Percentiles rank a stretch among this genome's conserved stretches.
Evolutionary conservation across 1,139 yeast species (phyloP).

Genomic region (Yamadazyma atmosphaerica): DNA sequence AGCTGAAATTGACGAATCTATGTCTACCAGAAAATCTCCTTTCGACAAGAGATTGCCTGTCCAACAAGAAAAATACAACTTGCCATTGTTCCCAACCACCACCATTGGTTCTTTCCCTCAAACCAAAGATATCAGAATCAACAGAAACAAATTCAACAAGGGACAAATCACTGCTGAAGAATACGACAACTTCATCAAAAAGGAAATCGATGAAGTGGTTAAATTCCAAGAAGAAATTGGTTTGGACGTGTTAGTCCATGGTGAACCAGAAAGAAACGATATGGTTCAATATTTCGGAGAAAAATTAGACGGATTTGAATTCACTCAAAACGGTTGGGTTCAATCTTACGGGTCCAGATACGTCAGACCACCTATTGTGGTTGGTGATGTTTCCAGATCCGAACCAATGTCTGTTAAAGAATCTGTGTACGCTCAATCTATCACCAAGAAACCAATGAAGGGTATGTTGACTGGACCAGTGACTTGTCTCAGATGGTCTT

Average conservation of each 20-base stretch:
- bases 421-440: conserved; percentile 97
- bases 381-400: conserved; percentile 99
- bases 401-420: conserved; percentile 98
- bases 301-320: conserved; percentile 95
- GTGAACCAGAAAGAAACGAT: conserved; percentile 99
- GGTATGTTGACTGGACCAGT: conserved; percentile 99
- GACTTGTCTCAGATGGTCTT: conserved; percentile 99
- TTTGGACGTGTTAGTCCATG: conserved; percentile 96
- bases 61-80: conserved; percentile 84
- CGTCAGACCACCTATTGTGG: conserved; percentile 99
- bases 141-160: conserved; percentile 97
- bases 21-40: conserved; percentile 82
- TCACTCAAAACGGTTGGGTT: conserved; percentile 99
- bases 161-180: conserved; percentile 94
- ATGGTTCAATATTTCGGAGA: conserved; percentile 99
- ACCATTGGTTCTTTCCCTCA: conserved; percentile 99
- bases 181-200: conserved; percentile 93
- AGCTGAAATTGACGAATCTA: conserved; percentile 72
- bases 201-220: conserved; percentile 93
- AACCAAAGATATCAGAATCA: conserved; percentile 97
- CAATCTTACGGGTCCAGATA: conserved; percentile 99
- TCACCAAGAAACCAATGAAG: conserved; percentile 94
- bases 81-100: conserved; percentile 99
- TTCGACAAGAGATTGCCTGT: conserved; percentile 85
- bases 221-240: conserved; percentile 99